These are phyloP conservation scores for Bacidia gigantensis DNA, from an alignment of 495 filamentous ascomycete species.

Conservation along the genomic window DNA sequence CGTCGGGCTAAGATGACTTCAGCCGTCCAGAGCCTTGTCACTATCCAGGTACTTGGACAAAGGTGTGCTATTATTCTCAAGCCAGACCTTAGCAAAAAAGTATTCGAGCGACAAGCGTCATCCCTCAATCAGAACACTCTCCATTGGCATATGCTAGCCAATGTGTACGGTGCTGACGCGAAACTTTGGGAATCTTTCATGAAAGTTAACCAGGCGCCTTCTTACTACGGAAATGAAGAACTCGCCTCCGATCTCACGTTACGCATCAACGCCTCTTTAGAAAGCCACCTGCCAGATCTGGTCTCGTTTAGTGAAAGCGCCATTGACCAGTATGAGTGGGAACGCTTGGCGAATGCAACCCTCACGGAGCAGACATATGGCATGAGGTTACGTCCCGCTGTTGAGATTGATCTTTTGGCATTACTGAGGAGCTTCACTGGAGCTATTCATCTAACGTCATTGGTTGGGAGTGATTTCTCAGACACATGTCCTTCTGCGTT, in stretches of 20 bases:
- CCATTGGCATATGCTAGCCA: conserved; percentile 29
- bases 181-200: conserved; percentile 17
- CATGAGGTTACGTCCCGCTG: conserved; percentile 16
- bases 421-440: conserved; percentile 43
- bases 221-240: neutral
- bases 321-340: conserved; percentile 50
- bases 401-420: conserved; percentile 37
- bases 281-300: conserved; percentile 34
- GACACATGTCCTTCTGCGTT: conserved; percentile 40
- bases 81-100: neutral
- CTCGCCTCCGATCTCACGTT: neutral
- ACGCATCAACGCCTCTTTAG: conserved; percentile 13
- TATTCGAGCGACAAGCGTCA: neutral
- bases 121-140: conserved; percentile 15
- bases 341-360: conserved; percentile 32
- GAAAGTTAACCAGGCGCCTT: neutral
- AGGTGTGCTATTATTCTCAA: neutral
- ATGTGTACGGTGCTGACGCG: conserved; percentile 37
- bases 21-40: neutral
- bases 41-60: neutral
- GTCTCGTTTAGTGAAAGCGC: conserved; percentile 44
- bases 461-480: conserved; percentile 43
- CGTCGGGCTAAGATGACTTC: too few relatives aligned
- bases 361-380: conserved; percentile 14
- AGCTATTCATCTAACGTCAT: conserved; percentile 31